phyloP scores from a whole-genome alignment of 1,284 basidiomycete genomes.

The Leccinum pachyderme region DNA sequence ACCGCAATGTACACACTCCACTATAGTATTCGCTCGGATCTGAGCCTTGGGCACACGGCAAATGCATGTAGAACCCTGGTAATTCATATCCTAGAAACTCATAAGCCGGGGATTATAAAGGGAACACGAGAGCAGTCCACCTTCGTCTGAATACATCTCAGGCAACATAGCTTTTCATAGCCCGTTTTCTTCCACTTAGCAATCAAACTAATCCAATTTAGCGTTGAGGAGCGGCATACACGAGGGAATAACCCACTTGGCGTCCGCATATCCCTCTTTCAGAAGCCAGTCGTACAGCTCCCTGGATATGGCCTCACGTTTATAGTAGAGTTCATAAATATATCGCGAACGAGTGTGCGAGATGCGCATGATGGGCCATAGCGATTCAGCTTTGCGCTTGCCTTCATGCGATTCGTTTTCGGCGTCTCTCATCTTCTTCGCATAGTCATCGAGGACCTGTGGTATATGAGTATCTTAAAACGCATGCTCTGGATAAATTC shows the following conservation, averaged over 20 bases:
- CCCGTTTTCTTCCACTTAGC: conserved; percentile 99
- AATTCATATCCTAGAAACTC: conserved; percentile 88
- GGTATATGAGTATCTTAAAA: conserved; percentile 8
- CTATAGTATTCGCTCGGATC: conserved; percentile 88
- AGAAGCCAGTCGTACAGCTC: conserved; percentile 98
- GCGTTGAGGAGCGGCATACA: conserved; percentile 5
- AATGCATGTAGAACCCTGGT: conserved; percentile 98
- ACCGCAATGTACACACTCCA: conserved; percentile 98
- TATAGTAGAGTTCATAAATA: conserved; percentile 99
- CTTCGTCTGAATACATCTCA: conserved; percentile 94
- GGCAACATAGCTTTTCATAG: conserved; percentile 97
- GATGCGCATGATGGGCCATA: conserved; percentile 99
- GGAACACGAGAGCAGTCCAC: conserved; percentile 42
- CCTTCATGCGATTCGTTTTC: conserved; percentile 98
- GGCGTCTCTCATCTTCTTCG: conserved; percentile 95
- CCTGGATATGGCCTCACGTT: conserved; percentile 91
- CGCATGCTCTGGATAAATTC: conserved; percentile 20
- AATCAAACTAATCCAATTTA: conserved; percentile 66
- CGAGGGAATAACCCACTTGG: conserved; percentile 67
- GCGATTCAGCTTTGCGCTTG: conserved; percentile 92
- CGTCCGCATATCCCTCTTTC: conserved; percentile 97
- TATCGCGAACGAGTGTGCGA: conserved; percentile 94
- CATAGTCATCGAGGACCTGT: conserved; percentile 90
- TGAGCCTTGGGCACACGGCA: conserved; percentile 96
- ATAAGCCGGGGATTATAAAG: conserved; percentile 16